phyloP scores from a whole-genome alignment of 129 eudicot genomes.

The Flaveria trinervia region DNA sequence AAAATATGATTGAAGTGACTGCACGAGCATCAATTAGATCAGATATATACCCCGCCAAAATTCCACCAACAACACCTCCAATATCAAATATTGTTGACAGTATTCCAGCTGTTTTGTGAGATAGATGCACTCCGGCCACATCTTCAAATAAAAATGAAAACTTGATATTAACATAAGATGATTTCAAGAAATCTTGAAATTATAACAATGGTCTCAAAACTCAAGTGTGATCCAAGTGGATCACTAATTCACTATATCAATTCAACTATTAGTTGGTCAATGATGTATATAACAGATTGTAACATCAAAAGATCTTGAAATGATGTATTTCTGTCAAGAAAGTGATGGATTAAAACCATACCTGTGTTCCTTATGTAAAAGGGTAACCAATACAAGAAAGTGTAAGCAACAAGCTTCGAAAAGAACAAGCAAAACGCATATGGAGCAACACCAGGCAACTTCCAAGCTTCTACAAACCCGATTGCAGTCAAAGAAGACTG shows the following conservation, averaged over 20 bases:
- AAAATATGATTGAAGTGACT: conserved; percentile 62
- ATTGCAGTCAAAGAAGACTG: conserved; percentile 51
- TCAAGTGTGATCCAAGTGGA: no score
- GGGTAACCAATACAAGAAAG: conserved; percentile 97
- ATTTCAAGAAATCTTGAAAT: background rate
- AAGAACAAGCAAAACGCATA: conserved; percentile 86
- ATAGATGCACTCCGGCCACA: conserved; percentile 93
- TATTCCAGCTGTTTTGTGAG: conserved; percentile 88
- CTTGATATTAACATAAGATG: background rate
- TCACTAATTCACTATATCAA: background rate
- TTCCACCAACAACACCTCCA: conserved; percentile 91
- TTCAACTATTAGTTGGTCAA: background rate
- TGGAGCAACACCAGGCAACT: conserved; percentile 75
- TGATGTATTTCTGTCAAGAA: background rate
- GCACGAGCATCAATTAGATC: conserved; percentile 87
- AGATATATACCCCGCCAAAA: conserved; percentile 72
- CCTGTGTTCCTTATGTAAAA: conserved; percentile 96
- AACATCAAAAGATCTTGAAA: conserved; percentile 3
- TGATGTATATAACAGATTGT: background rate
- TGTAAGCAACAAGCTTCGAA: conserved; percentile 97
- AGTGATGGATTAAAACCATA: conserved; percentile 22
- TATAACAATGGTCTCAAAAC: no score
- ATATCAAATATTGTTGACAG: conserved; percentile 88
- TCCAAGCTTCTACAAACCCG: conserved; percentile 93
- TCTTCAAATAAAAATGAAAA: conserved; percentile 39